These are phyloP conservation scores for Penicillium bialowiezense DNA, from an alignment of 495 filamentous ascomycete genomes.

Conservation along the genomic window DNA sequence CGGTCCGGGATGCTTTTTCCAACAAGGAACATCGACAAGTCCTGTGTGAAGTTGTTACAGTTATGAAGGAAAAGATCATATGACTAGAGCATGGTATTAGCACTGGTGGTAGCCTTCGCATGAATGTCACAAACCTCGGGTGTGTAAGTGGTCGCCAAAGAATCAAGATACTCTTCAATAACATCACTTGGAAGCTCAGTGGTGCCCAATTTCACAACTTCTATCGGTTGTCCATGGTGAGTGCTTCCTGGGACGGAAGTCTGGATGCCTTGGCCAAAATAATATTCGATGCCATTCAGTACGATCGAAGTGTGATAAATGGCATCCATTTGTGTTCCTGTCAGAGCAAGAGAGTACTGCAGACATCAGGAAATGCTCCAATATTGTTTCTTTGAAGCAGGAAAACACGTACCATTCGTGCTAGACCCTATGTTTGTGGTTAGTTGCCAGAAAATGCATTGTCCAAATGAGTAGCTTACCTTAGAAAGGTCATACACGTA, in stretches of 20 bases:
- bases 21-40: constrained; percentile 86
- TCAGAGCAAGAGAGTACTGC: constrained; percentile 45
- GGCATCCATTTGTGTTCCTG: constrained; percentile 77
- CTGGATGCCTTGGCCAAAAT: constrained; percentile 75
- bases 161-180: constrained; percentile 85
- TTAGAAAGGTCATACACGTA: constrained; percentile 93
- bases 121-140: constrained; percentile 56
- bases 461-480: constrained; percentile 33
- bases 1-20: constrained; percentile 84
- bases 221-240: constrained; percentile 81
- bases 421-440: constrained; percentile 29
- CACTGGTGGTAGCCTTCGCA: neutral
- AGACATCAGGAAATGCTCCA: constrained; percentile 2
- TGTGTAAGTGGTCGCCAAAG: constrained; percentile 77
- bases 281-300: constrained; percentile 71
- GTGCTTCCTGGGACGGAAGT: constrained; percentile 74
- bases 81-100: constrained; percentile 46
- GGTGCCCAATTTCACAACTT: constrained; percentile 67
- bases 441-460: neutral
- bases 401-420: constrained; percentile 40
- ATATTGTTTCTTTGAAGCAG: neutral
- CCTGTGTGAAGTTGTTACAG: constrained; percentile 98
- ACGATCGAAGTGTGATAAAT: constrained; percentile 91
- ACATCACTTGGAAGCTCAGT: constrained; percentile 81
- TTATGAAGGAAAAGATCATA: constrained; percentile 91